Evolutionary conservation across 2,329 filamentous ascomycete genomes (phyloP).

Genomic region (Lithohypha guttulata): DNA sequence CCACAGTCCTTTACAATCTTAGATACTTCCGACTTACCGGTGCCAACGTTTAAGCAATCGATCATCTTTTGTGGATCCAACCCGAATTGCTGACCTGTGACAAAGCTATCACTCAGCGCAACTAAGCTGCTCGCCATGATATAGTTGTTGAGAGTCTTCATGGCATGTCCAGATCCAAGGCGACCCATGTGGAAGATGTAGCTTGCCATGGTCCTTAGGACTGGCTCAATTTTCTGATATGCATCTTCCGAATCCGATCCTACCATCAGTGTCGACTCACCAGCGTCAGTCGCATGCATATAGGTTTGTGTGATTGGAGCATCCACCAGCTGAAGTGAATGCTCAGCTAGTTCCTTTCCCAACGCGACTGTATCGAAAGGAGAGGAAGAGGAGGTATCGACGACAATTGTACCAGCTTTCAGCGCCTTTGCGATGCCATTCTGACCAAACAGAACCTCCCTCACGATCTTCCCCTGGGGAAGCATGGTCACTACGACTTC

Average conservation of each 20-base stretch:
- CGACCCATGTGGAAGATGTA: constrained; percentile 19
- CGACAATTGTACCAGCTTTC: constrained; percentile 22
- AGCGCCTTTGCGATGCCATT: constrained; percentile 23
- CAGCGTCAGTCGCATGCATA: constrained; percentile 17
- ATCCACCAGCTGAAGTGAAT: constrained; percentile 15
- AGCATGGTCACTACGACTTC: constrained; percentile 29
- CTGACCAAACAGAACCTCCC: constrained; percentile 23
- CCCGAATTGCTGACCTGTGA: constrained; percentile 18
- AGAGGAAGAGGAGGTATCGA: constrained; percentile 19
- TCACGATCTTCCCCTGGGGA: constrained; percentile 27
- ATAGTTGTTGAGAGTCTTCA: constrained; percentile 21
- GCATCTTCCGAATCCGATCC: constrained; percentile 14
- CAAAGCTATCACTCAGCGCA: constrained; percentile 15
- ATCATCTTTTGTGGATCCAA: constrained; percentile 26
- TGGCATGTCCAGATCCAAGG: constrained; percentile 16
- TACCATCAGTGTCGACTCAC: constrained; percentile 20
- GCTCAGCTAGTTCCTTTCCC: constrained; percentile 12
- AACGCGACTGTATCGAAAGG: constrained; percentile 17
- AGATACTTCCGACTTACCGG: constrained; percentile 19
- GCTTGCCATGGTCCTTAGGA: constrained; percentile 17
- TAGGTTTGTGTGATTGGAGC: constrained; percentile 17
- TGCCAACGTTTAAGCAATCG: constrained; percentile 33
- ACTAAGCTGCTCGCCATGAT: constrained; percentile 16
- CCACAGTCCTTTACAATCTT: background rate
- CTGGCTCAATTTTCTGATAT: constrained; percentile 13